Evolutionary conservation across 169 alveolate species (phyloP).

Genomic region (Eimeria sp.): DNA sequence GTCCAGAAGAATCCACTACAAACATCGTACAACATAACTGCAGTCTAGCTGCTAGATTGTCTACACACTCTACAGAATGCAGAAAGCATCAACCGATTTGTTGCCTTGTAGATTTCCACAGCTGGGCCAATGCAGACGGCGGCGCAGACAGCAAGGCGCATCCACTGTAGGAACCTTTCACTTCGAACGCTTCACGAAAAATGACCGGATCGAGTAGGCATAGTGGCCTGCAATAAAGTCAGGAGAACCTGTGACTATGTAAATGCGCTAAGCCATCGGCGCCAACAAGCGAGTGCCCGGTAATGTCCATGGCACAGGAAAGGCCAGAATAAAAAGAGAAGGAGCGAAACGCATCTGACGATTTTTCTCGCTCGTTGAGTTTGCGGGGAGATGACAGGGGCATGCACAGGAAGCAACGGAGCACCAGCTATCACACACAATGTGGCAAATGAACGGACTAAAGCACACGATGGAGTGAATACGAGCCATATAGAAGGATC

Average conservation of each 20-base stretch:
- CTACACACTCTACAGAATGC: neutral
- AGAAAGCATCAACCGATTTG: slow-evolving; percentile 35
- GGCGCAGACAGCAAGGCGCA: slow-evolving; percentile 57
- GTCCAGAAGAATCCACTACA: neutral
- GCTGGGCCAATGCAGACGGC: slow-evolving; percentile 74
- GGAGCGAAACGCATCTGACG: neutral
- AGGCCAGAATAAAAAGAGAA: neutral
- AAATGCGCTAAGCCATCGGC: neutral
- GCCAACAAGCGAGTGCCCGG: neutral
- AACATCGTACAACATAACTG: neutral
- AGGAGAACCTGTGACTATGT: neutral
- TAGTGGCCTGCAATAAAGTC: neutral
- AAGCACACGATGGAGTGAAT: neutral
- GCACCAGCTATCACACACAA: neutral
- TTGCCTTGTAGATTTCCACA: slow-evolving; percentile 68
- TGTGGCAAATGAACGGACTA: neutral
- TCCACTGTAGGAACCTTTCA: neutral
- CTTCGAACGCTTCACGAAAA: neutral
- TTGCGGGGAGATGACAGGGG: neutral
- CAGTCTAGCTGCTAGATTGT: neutral
- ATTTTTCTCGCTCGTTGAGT: neutral
- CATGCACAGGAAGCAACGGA: neutral
- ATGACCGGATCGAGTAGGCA: neutral
- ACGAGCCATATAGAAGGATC: neutral
- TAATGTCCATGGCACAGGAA: neutral